Base-by-base conservation (phyloP, 331 rosid genomes). In the Ulmus americana region DNA sequence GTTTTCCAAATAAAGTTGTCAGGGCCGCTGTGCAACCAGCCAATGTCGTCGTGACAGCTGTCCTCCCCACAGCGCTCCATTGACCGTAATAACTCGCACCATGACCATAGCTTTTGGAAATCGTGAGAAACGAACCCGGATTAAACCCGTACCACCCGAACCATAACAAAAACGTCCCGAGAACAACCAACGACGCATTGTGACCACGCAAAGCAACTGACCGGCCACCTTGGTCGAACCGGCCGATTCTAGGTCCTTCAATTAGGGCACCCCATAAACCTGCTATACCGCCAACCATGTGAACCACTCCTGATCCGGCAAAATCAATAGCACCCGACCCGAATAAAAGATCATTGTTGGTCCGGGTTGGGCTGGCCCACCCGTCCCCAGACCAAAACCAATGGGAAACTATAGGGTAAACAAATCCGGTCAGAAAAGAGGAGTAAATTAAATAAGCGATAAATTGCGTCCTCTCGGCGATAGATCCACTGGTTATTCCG, bases 71-170 rank as follows among this genome's bases (percentile, higher is more conserved):
- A 1, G 83, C 88, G 40, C 94, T 90, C 95, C 94, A 90, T 45
- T 90, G 95, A 9, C 97, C 97, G 12, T 88, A 88, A 5, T 75
- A 77, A 1, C 39, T 1, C 0, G 7, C 69, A 5, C 20, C 38
- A 0, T 61, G 74, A 10, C 68, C 77, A 15, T 90, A 90, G 0
- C 59, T 14, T 35, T 78, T 84, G 14, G 52, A 51, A 1, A 90
- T 84, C 0, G 80, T 86, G 4, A 84, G 49, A 63, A 90, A 90
- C 3, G 97, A 90, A 10, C 87, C 94, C 3, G 95, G 95, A 39
- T 90, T 90, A 56, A 90, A 90, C 0, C 94, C 97, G 44, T 87
- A 90, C 97, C 97, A 87, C 0, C 95, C 92, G 74, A 90, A 87
- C 97, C 95, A 90, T 9, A 90, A 68, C 13, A 90, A 55, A 64